Conservation (phyloP, 2,329 filamentous ascomycete species). For the Talaromyces marneffei region DNA sequence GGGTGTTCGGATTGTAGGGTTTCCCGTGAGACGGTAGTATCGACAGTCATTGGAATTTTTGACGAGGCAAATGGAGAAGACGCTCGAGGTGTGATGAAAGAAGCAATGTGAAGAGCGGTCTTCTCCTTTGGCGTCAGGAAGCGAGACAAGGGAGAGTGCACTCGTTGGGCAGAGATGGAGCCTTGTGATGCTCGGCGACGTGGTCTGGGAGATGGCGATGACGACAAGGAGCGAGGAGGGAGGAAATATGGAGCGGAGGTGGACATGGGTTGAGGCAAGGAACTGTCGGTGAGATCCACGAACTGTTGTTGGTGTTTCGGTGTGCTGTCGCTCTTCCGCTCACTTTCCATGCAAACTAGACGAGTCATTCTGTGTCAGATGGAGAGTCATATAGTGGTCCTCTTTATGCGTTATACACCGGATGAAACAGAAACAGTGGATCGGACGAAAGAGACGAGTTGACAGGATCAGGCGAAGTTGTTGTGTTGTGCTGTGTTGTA, state of each 20-base stretch:
- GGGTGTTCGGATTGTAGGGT: conserved; percentile 25
- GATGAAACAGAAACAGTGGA: not conserved
- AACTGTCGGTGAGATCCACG: not conserved
- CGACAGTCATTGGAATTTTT: not conserved
- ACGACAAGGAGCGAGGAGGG: conserved; percentile 6
- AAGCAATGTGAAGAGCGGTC: conserved; percentile 3
- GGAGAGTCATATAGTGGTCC: not conserved
- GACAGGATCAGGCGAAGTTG: not conserved
- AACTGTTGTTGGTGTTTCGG: not conserved
- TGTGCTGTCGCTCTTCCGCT: conserved; percentile 1
- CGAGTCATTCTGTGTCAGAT: conserved; percentile 1
- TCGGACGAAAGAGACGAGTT: not conserved
- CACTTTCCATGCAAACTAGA: not conserved
- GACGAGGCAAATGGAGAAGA: not conserved
- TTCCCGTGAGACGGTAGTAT: conserved; percentile 4
- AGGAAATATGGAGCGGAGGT: conserved; percentile 2
- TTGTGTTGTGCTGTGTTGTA: not conserved
- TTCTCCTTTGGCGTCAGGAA: conserved; percentile 11
- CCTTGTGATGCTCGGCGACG: conserved; percentile 11
- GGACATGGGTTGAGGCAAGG: not conserved
- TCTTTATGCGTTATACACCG: not conserved
- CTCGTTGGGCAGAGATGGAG: conserved; percentile 10
- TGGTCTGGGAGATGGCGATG: conserved; percentile 9
- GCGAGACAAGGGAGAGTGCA: conserved; percentile 6
- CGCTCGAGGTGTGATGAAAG: not conserved